Evolutionary conservation across 768 basidiomycete species (phyloP).

Genomic region (Psilocybe sp.): DNA sequence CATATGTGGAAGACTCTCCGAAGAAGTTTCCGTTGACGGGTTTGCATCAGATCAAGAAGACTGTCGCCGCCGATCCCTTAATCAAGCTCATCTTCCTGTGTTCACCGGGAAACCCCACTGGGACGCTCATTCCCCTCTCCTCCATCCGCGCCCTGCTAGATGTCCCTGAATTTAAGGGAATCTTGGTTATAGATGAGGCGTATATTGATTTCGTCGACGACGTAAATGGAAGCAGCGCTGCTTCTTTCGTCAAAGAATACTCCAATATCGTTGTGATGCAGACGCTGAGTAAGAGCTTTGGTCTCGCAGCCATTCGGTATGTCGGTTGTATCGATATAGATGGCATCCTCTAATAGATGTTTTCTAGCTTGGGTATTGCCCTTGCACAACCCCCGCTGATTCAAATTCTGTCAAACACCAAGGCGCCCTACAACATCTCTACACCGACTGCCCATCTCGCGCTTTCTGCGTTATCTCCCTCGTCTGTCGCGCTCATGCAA

Average conservation of each 20-base stretch:
- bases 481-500: conserved; percentile 63
- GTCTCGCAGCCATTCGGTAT: conserved; percentile 91
- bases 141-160: conserved; percentile 71
- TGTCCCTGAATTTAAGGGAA: conserved; percentile 81
- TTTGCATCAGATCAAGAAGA: conserved; percentile 60
- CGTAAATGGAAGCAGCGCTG: conserved; percentile 51
- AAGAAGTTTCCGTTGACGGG: not conserved
- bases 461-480: conserved; percentile 67
- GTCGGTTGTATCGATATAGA: conserved; percentile 17
- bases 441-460: conserved; percentile 86
- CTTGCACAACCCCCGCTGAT: conserved; percentile 88
- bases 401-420: conserved; percentile 89
- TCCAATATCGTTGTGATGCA: conserved; percentile 94
- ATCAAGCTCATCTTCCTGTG: conserved; percentile 95
- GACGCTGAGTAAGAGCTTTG: conserved; percentile 95
- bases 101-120: conserved; percentile 96
- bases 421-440: conserved; percentile 97
- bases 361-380: conserved; percentile 77
- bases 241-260: conserved; percentile 71
- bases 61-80: conserved; percentile 62
- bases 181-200: conserved; percentile 94
- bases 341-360: not conserved
- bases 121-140: conserved; percentile 75
- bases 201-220: conserved; percentile 88
- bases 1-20: not conserved